Conservation (phyloP, 2,329 filamentous ascomycete genomes). For the Trichoderma pleuroti region DNA sequence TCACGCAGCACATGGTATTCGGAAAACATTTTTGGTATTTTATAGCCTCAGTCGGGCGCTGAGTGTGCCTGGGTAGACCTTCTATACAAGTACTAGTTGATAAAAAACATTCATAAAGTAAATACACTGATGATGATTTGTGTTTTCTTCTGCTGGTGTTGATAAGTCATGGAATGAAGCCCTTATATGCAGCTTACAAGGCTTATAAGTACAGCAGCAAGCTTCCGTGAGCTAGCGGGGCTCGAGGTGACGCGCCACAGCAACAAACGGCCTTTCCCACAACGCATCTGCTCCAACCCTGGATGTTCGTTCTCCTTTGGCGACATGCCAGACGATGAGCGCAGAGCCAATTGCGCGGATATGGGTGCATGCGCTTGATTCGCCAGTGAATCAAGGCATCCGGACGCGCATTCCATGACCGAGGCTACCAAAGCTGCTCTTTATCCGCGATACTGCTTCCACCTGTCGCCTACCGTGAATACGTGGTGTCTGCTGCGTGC, state of each 20-base stretch:
- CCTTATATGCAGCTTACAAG: not conserved
- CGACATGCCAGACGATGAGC: not conserved
- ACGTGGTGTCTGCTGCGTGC: slow-evolving; percentile 56
- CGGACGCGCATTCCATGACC: slow-evolving; percentile 49
- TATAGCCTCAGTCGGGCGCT: not conserved
- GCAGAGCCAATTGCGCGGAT: not conserved
- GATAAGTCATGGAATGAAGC: not conserved
- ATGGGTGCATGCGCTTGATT: slow-evolving; percentile 14
- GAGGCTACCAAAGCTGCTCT: slow-evolving; percentile 35
- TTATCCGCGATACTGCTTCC: slow-evolving; percentile 63
- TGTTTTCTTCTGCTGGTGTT: not conserved
- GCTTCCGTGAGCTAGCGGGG: slow-evolving; percentile 6
- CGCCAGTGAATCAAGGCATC: slow-evolving; percentile 1
- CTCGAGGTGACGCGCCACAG: not conserved
- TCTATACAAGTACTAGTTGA: not conserved
- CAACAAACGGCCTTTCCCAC: not conserved
- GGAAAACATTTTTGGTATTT: not conserved
- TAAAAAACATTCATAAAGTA: not conserved
- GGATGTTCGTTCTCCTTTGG: not conserved
- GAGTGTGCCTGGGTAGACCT: not conserved
- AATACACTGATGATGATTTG: not conserved
- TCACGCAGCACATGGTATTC: not conserved
- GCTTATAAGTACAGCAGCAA: not conserved
- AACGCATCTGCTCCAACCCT: not conserved
- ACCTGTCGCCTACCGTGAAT: slow-evolving; percentile 58